phyloP scores from a whole-genome alignment of 768 basidiomycete species.

The Pleurotus ostreatus region DNA sequence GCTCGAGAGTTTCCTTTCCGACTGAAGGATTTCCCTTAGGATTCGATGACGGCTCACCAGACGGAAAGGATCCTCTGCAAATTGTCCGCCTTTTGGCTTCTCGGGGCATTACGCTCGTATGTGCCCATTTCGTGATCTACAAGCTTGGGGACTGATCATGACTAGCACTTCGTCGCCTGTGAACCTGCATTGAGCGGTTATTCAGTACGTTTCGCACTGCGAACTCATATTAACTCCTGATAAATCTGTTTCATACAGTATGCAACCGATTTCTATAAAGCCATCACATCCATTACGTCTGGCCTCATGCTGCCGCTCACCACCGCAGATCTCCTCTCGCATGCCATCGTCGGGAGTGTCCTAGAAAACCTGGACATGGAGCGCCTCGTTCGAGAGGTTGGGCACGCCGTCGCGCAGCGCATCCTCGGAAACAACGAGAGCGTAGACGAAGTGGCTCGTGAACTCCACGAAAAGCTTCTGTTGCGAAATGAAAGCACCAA shows the following conservation, averaged over 20 bases:
- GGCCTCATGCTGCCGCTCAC: conserved; percentile 96
- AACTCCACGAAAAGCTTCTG: conserved; percentile 87
- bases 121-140: conserved; percentile 19
- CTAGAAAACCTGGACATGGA: conserved; percentile 99
- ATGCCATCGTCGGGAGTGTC: conserved; percentile 95
- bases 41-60: conserved; percentile 91
- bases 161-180: conserved; percentile 97
- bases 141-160: conserved; percentile 7
- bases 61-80: conserved; percentile 87
- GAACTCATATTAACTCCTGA: conserved; percentile 1
- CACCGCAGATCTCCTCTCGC: conserved; percentile 89
- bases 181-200: conserved; percentile 95
- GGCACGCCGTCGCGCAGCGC: conserved; percentile 86
- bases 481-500: conserved; percentile 96
- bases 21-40: conserved; percentile 39
- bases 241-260: conserved; percentile 41
- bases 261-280: conserved; percentile 93
- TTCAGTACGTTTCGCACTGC: conserved; percentile 49
- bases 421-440: conserved; percentile 92
- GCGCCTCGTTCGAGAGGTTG: conserved; percentile 90
- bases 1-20: conserved; percentile 12
- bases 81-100: conserved; percentile 87
- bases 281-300: conserved; percentile 87
- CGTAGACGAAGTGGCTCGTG: conserved; percentile 93
- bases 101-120: conserved; percentile 84